phyloP scores from a whole-genome alignment of 179 eudicot species.

The Beta corolliflora region DNA sequence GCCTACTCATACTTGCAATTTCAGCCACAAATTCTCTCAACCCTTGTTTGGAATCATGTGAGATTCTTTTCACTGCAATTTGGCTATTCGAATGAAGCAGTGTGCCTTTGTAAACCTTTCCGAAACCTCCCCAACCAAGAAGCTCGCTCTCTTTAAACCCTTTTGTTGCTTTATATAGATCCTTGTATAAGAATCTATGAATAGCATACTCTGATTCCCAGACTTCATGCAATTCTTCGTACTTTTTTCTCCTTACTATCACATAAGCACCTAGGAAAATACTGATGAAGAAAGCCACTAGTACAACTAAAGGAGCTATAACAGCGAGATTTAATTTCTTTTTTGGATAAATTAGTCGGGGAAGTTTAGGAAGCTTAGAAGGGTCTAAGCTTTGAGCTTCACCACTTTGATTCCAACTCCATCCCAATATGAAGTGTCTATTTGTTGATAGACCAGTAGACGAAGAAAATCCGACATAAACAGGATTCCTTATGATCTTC shows the following conservation, averaged over 20 bases:
- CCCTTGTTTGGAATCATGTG: slow-evolving; percentile 45
- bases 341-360: neutral
- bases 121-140: slow-evolving; percentile 42
- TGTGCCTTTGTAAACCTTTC: slow-evolving; percentile 38
- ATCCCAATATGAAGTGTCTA: slow-evolving; percentile 39
- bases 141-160: slow-evolving; percentile 36
- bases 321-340: neutral
- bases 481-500: slow-evolving; percentile 11
- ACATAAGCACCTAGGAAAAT: slow-evolving; percentile 12
- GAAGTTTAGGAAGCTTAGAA: slow-evolving; percentile 39
- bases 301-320: neutral
- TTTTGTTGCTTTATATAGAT: slow-evolving; percentile 34
- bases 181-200: slow-evolving; percentile 30
- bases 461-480: slow-evolving; percentile 42
- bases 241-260: slow-evolving; percentile 22
- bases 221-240: slow-evolving; percentile 29
- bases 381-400: slow-evolving; percentile 31
- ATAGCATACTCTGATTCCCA: slow-evolving; percentile 39
- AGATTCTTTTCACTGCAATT: slow-evolving; percentile 38
- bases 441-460: slow-evolving; percentile 30
- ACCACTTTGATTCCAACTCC: slow-evolving; percentile 40
- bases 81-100: slow-evolving; percentile 1
- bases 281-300: neutral
- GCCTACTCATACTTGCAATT: slow-evolving; percentile 38
- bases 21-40: slow-evolving; percentile 41